Base-by-base conservation (phyloP, 805 yeast species). In the Saccharomycopsis sp. region DNA sequence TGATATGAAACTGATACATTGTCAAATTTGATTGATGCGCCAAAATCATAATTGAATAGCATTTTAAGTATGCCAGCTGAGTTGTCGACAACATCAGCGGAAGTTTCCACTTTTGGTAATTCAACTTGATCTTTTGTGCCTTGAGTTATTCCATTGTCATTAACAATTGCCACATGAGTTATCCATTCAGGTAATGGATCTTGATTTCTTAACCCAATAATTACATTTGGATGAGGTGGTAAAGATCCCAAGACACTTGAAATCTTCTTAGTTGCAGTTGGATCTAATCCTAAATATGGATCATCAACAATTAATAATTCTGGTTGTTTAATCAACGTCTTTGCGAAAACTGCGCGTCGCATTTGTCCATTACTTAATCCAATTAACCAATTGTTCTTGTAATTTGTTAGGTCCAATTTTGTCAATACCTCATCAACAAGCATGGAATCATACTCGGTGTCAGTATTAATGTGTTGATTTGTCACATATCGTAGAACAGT, bases 361-460 rank as follows among this genome's bases (percentile, higher is more conserved):
- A 85, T 79, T 61, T 93, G 98, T 0, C 98, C 98, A 60, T 93
- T 93, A 60, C 95, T 85, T 36, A 93, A 66, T 0, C 90, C 85
- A 59, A 86, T 85, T 27, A 85, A 76, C 87, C 95, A 90, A 48
- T 86, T 74, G 44, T 77, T 70, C 43, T 75, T 68, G 39, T 88
- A 60, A 0, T 74, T 79, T 4, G 59, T 61, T 48, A 90, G 65
- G 40, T 74, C 67, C 45, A 93, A 70, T 23, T 64, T 62, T 3
- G 65, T 59, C 7, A 84, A 55, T 17, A 83, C 63, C 1, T 58
- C 52, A 1, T 65, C 60, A 44, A 74, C 66, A 3, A 65, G 58
- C 7, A 38, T 39, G 53, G 38, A 54, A 40, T 45, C 51, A 35
- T 54, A 67, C 42, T 57, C 65, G 41, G 70, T 43, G 11, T 7